phyloP scores from a whole-genome alignment of 148 eudicot species.

The Vaccinium darrowii region DNA sequence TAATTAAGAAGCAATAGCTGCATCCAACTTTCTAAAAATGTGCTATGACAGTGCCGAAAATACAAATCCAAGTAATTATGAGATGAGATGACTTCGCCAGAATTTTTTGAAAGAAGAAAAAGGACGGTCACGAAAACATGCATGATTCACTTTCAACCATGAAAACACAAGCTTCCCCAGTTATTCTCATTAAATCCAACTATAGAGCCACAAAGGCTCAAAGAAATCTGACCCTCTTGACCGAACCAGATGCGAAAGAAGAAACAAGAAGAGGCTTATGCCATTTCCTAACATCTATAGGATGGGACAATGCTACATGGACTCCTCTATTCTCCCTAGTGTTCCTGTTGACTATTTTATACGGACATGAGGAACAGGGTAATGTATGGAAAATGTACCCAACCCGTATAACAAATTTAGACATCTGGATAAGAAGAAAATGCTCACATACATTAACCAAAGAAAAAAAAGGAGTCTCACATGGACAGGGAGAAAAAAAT shows the following conservation, averaged over 20 bases:
- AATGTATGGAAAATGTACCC: too few species aligned
- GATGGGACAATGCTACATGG: neutral
- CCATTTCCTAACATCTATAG: neutral
- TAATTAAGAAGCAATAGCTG: neutral
- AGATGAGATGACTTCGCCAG: neutral
- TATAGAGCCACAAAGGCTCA: neutral
- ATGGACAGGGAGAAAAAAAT: neutral
- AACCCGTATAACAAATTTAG: too few species aligned
- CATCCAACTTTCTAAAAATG: slow-evolving; percentile 2
- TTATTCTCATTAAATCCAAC: neutral
- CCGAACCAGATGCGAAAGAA: neutral
- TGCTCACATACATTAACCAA: neutral
- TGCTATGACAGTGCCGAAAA: neutral
- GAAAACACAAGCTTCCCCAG: neutral
- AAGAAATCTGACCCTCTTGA: neutral
- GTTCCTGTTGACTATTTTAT: neutral
- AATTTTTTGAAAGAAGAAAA: neutral
- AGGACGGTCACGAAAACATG: neutral
- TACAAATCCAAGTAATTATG: neutral
- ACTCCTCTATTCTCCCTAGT: neutral
- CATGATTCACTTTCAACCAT: neutral
- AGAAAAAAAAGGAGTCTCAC: neutral
- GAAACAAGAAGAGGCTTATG: neutral
- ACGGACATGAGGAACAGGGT: too few species aligned
- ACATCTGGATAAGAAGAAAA: neutral